These are phyloP conservation scores for Carex kokanica DNA, from an alignment of 176 grass and related monocot genomes.

Conservation along the genomic window DNA sequence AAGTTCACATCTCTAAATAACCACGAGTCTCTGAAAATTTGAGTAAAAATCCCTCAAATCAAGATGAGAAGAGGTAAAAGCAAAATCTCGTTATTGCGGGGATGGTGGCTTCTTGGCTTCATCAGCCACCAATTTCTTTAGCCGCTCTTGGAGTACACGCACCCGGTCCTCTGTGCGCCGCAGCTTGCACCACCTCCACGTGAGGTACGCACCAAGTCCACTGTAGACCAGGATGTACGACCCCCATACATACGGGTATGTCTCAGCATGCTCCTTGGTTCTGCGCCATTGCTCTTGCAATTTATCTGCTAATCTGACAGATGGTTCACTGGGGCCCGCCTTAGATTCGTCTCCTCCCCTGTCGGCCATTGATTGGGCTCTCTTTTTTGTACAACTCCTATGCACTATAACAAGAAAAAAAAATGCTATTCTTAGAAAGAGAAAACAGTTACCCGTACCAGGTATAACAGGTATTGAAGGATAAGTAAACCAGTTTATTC, in stretches of 20 bases:
- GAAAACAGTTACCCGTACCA: background rate
- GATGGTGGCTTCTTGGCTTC: conserved; percentile 35
- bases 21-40: background rate
- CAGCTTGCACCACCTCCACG: conserved; percentile 79
- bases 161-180: conserved; percentile 82
- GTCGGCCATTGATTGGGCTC: conserved; percentile 33
- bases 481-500: background rate
- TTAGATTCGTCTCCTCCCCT: conserved; percentile 30
- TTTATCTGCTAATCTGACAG: conserved; percentile 27
- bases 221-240: conserved; percentile 98
- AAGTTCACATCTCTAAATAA: background rate
- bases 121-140: conserved; percentile 60
- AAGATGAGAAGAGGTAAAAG: background rate
- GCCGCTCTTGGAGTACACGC: conserved; percentile 58
- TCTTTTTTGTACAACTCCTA: background rate
- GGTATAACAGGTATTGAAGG: background rate
- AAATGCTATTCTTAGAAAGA: background rate
- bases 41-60: background rate
- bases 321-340: background rate
- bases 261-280: conserved; percentile 93
- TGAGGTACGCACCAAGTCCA: conserved; percentile 61
- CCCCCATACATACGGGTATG: conserved; percentile 90
- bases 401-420: background rate
- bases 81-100: background rate
- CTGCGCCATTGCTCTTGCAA: conserved; percentile 56